phyloP scores from a whole-genome alignment of 441 rosid genomes.

The Pelargonium cotyledonis region DNA sequence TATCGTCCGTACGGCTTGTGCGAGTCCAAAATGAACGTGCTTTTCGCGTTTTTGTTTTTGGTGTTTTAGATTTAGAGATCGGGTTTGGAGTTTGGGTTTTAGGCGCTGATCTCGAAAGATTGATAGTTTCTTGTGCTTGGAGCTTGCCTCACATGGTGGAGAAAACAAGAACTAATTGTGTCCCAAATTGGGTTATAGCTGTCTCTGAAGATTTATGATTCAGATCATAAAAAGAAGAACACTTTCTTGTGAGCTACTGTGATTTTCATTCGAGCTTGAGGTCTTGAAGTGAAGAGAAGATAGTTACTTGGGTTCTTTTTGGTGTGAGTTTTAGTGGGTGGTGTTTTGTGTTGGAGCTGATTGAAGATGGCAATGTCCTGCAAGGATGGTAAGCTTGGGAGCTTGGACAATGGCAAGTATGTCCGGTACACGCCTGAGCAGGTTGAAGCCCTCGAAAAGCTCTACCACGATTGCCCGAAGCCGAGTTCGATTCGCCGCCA shows the following conservation, averaged over 20 bases:
- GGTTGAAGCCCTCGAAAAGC: conserved; percentile 95
- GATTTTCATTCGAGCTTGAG: too few relatives aligned
- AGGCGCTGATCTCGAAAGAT: background rate
- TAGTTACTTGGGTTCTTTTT: background rate
- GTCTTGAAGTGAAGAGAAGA: too few relatives aligned
- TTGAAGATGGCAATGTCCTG: conserved; percentile 61
- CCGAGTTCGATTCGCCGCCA: conserved; percentile 89
- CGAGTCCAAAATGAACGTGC: background rate
- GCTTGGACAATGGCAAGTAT: conserved; percentile 77
- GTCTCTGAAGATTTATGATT: too few relatives aligned
- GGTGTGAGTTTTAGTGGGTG: background rate
- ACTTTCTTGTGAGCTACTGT: too few relatives aligned
- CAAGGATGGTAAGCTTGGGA: conserved; percentile 50
- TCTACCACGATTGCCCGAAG: conserved; percentile 93
- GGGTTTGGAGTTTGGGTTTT: background rate
- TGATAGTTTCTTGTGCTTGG: background rate
- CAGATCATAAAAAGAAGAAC: too few relatives aligned
- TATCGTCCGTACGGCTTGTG: too few relatives aligned
- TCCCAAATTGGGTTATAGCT: too few relatives aligned
- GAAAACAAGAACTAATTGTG: too few relatives aligned
- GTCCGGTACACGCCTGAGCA: conserved; percentile 98
- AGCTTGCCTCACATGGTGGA: background rate
- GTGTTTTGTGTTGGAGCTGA: conserved; percentile 1
- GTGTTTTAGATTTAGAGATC: too few relatives aligned
- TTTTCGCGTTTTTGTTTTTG: background rate